Evolutionary conservation across 495 filamentous ascomycete genomes (phyloP), one percentile per base, ranked within the genome.

Genomic region (Neurospora sp.): DNA sequence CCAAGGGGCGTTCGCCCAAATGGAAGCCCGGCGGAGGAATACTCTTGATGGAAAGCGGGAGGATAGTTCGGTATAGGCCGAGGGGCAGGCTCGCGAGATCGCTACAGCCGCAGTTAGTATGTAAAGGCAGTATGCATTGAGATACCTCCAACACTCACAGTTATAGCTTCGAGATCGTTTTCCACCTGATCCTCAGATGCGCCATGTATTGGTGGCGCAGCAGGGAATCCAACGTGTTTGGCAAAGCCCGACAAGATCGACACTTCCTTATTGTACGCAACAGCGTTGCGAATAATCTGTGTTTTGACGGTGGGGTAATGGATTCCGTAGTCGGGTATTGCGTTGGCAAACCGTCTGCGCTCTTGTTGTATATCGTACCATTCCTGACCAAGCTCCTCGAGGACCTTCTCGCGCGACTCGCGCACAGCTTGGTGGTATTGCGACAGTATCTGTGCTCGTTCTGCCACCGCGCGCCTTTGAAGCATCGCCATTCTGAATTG

Each of bases 171-270:
- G 44, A 98, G 83, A 81, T 99, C 96, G 69, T 93, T 91, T 42
- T 97, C 92, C 35, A 94, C 81, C 73, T 97, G 93, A 20, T 89
- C 84, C 10, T 88, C 84, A 16, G 92, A 89, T 22, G 90, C 92
- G 35, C 90, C 87, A 37, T 86, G 82, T 74, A 99, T 89, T 12
- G 90, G 86, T 22, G 96, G 96, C n/a, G 95, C 95, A 40, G 95
- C 95, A 38, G 96, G 96, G 81, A 98, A 98, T 31, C 96, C 96
- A 70, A 96, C 88, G 81, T 97, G 93, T 80, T 97, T 97, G 8
- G 94, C 93, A 71, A 98, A 87, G 22, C 96, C 95, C 8, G 94
- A 90, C 71, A 99, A 86, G 16, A 97, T 87, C 7, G 93, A 94
- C 5, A 99, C 94, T 79, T 99, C 96, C 75, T 90, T 90, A 80